Evolutionary conservation across 192 early-diverging fungal species (phyloP).

Genomic region (Oehlia diaphana): DNA sequence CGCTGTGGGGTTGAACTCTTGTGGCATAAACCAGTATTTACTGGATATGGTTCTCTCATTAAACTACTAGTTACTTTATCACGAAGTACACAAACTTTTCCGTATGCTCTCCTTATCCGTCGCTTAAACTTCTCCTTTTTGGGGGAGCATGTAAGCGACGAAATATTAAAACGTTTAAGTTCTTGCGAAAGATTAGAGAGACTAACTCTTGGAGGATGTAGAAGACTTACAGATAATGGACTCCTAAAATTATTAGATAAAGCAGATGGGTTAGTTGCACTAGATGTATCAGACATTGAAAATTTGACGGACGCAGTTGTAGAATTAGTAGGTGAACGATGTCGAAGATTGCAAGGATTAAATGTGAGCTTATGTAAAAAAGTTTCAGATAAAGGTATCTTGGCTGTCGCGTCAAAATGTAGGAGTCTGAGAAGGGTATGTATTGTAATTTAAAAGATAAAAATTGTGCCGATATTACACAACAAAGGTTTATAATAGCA

Average conservation of each 20-base stretch:
- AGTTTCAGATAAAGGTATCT: constrained; percentile 48
- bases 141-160: constrained; percentile 42
- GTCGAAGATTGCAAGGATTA: constrained; percentile 55
- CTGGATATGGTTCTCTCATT: constrained; percentile 18
- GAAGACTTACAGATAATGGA: constrained; percentile 44
- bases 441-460: constrained; percentile 12
- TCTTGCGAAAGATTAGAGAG: constrained; percentile 52
- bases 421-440: constrained; percentile 52
- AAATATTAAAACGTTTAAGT: constrained; percentile 35
- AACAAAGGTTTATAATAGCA: too few species aligned
- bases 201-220: constrained; percentile 51
- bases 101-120: constrained; percentile 52
- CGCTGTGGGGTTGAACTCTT: constrained; percentile 53
- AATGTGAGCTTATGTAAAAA: constrained; percentile 52
- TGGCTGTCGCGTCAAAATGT: constrained; percentile 46
- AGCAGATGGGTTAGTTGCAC: constrained; percentile 42
- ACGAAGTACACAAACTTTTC: constrained; percentile 36
- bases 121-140: constrained; percentile 60
- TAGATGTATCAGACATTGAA: constrained; percentile 54
- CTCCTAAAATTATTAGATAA: constrained; percentile 44
- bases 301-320: constrained; percentile 46
- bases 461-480: too few species aligned
- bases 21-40: constrained; percentile 52
- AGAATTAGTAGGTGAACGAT: constrained; percentile 43
- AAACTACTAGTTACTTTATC: constrained; percentile 37